phyloP scores from a whole-genome alignment of 78 protist genomes.

The Fonticula alba region DNA sequence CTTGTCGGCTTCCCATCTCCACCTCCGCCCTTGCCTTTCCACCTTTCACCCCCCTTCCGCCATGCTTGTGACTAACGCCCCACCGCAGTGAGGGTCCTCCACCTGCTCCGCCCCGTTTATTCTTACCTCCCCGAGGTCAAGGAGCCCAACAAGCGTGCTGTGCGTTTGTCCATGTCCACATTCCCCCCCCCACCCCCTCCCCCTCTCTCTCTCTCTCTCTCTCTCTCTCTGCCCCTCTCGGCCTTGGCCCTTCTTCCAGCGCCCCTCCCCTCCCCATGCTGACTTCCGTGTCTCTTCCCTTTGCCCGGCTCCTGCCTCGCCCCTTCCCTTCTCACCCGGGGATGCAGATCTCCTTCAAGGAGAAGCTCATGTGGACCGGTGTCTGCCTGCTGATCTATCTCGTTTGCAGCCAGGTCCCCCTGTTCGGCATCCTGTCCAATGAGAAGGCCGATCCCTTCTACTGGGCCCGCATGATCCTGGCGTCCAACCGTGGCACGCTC shows the following conservation, averaged over 20 bases:
- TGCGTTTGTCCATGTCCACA: too few relatives aligned
- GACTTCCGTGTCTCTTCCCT: too few relatives aligned
- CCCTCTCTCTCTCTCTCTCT: not conserved
- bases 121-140: too few relatives aligned
- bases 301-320: too few relatives aligned
- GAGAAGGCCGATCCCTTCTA: constrained; percentile 90
- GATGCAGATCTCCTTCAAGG: constrained; percentile 58
- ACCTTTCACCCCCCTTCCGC: too few relatives aligned
- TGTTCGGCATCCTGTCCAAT: constrained; percentile 73
- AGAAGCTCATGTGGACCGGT: constrained; percentile 85
- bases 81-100: too few relatives aligned
- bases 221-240: constrained; percentile 5
- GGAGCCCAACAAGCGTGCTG: too few relatives aligned
- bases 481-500: constrained; percentile 96
- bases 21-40: too few relatives aligned
- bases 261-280: not conserved
- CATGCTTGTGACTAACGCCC: too few relatives aligned
- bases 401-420: constrained; percentile 94
- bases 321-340: too few relatives aligned
- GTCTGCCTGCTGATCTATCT: constrained; percentile 87
- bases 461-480: constrained; percentile 96
- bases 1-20: too few relatives aligned
- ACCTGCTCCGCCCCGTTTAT: too few relatives aligned
- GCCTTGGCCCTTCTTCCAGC: not conserved
- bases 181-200: not conserved